These are phyloP conservation scores for Saccharomyces paradoxus DNA, from an alignment of 805 yeast species.

Conservation along the genomic window DNA sequence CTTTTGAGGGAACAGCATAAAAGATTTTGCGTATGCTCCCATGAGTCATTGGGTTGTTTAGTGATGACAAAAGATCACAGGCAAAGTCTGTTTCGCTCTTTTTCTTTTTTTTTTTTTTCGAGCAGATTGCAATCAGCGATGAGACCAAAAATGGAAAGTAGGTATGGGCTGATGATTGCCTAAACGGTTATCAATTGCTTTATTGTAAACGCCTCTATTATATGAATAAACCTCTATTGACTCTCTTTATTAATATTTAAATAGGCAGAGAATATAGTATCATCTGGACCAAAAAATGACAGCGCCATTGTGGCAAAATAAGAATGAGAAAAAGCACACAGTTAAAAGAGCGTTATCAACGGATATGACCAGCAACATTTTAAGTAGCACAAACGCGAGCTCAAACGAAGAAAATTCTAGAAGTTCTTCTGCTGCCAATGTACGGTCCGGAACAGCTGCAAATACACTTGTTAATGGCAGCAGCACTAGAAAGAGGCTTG, in stretches of 20 bases:
- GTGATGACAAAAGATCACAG: neutral
- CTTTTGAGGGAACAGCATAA: neutral
- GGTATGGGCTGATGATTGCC: neutral
- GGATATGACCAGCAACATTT: neutral
- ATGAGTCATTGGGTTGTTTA: neutral
- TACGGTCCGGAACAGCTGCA: neutral
- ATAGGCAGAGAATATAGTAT: neutral
- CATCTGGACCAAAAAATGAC: neutral
- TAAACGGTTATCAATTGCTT: neutral
- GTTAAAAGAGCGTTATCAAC: neutral
- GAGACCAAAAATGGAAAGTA: neutral
- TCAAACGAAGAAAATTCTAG: neutral
- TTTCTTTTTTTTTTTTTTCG: neutral
- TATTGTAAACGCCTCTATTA: neutral
- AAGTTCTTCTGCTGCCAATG: neutral
- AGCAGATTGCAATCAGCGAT: neutral
- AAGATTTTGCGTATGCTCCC: neutral
- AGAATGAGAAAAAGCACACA: neutral
- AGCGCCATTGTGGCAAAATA: neutral
- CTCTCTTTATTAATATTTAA: neutral
- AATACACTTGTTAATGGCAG: neutral
- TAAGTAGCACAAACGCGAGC: neutral
- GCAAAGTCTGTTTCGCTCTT: neutral
- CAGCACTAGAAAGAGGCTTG: conserved; percentile 22
- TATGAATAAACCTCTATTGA: neutral